A percentile compares a stretch with the other conserved stretches of the same genome.
phyloP scores from a whole-genome alignment of 2,329 filamentous ascomycete genomes.

The Pseudogymnoascus pannorum region DNA sequence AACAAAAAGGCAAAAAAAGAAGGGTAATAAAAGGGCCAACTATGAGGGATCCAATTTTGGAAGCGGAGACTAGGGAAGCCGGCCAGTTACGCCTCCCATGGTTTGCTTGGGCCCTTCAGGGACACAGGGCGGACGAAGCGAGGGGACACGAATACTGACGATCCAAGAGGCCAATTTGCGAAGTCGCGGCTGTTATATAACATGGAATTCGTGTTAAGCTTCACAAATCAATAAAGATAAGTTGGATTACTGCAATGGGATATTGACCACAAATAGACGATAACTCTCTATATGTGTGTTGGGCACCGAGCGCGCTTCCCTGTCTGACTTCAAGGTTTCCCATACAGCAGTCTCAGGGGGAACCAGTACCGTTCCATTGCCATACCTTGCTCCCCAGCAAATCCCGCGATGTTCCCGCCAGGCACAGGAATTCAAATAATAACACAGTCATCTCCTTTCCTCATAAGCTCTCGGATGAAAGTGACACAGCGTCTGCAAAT shows the following conservation, averaged over 20 bases:
- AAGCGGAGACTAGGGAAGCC: constrained; percentile 3
- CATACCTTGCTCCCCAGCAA: constrained; percentile 5
- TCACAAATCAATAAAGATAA: background rate
- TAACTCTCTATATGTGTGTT: background rate
- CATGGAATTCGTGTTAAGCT: background rate
- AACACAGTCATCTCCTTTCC: background rate
- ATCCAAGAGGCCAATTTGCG: background rate
- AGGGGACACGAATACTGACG: background rate
- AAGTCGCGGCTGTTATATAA: background rate
- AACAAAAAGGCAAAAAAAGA: constrained; percentile 2
- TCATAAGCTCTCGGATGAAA: constrained; percentile 1
- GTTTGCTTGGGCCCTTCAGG: constrained; percentile 1
- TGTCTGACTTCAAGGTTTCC: background rate
- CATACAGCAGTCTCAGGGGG: background rate
- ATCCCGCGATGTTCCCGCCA: constrained; percentile 1
- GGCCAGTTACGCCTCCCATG: background rate
- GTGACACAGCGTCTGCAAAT: constrained; percentile 2
- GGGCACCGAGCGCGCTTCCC: background rate
- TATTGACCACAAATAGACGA: background rate
- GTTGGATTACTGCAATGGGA: background rate
- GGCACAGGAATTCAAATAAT: constrained; percentile 8
- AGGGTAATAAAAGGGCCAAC: constrained; percentile 7
- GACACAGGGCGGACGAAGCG: constrained; percentile 5
- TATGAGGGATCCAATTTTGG: constrained; percentile 5
- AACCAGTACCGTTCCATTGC: constrained; percentile 4